phyloP scores from a whole-genome alignment of 306 rosid species.

The Quercus engelmannii region DNA sequence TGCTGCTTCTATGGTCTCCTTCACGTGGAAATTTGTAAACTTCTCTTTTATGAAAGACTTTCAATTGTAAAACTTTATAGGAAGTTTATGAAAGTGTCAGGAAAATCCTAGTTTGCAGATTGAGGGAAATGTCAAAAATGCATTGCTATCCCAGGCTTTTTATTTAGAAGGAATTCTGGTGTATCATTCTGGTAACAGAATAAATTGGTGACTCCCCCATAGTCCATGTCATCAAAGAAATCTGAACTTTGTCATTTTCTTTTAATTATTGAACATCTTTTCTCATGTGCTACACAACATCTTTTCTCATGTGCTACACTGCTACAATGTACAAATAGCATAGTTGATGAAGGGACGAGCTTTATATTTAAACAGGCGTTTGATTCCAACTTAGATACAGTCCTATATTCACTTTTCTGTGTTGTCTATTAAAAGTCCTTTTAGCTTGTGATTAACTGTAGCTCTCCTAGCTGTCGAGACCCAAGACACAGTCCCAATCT shows the following conservation, averaged over 20 bases:
- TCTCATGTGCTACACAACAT: not conserved
- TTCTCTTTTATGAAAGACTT: not conserved
- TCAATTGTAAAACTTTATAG: not conserved
- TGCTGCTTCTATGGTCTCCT: not conserved
- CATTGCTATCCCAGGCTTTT: not conserved
- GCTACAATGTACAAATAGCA: not conserved
- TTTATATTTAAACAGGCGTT: too few relatives aligned
- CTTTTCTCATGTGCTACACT: not conserved
- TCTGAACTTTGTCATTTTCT: not conserved
- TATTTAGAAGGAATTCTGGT: not conserved
- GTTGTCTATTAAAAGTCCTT: not conserved
- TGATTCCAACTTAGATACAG: too few relatives aligned
- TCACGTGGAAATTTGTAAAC: not conserved
- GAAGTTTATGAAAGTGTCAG: not conserved
- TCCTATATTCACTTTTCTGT: not conserved
- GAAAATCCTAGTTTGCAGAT: not conserved
- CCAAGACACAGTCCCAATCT: too few relatives aligned
- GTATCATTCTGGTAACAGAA: not conserved
- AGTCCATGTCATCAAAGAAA: not conserved
- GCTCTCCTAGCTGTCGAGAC: not conserved
- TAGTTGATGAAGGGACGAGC: too few relatives aligned
- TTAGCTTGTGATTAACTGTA: not conserved
- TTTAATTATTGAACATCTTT: not conserved
- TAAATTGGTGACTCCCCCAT: not conserved
- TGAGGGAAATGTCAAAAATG: not conserved